Percentiles rank a stretch among this genome's conserved stretches.
These are phyloP conservation scores for Morella rubra DNA, from an alignment of 306 rosid species.

Conservation along the genomic window DNA sequence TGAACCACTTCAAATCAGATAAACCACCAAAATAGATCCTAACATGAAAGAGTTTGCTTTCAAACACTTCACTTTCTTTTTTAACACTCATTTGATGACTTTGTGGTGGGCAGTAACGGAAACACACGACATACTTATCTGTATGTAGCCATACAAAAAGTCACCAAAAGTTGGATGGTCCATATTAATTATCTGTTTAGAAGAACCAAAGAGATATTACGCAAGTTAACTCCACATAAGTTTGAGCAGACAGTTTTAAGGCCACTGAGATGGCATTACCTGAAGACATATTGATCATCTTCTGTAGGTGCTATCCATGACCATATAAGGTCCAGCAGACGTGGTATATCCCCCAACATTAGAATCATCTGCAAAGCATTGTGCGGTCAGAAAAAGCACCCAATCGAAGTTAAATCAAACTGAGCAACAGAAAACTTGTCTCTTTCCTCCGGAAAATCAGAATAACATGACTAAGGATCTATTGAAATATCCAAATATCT, in stretches of 20 bases:
- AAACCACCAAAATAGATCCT: background rate
- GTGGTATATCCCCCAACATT: slow-evolving; percentile 89
- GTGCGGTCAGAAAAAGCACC: slow-evolving; percentile 31
- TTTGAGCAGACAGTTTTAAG: slow-evolving; percentile 21
- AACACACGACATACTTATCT: background rate
- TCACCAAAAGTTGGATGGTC: slow-evolving; percentile 13
- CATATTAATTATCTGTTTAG: slow-evolving; percentile 16
- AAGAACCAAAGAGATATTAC: slow-evolving; percentile 17
- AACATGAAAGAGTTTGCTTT: slow-evolving; percentile 3
- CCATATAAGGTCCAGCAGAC: slow-evolving; percentile 89
- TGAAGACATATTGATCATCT: slow-evolving; percentile 64
- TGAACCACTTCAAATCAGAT: background rate
- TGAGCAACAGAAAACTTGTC: background rate
- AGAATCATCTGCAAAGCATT: slow-evolving; percentile 66
- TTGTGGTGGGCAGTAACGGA: background rate
- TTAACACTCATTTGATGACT: background rate
- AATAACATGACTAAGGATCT: background rate
- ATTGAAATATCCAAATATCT: background rate
- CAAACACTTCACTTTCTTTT: background rate
- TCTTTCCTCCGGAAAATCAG: background rate
- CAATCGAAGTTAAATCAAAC: slow-evolving; percentile 8
- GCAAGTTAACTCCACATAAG: slow-evolving; percentile 3
- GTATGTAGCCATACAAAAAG: background rate
- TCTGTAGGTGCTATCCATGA: slow-evolving; percentile 95
- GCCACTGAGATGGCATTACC: slow-evolving; percentile 46